Base-by-base conservation (phyloP, 2,329 filamentous ascomycete genomes). In the Penicillium olsonii region DNA sequence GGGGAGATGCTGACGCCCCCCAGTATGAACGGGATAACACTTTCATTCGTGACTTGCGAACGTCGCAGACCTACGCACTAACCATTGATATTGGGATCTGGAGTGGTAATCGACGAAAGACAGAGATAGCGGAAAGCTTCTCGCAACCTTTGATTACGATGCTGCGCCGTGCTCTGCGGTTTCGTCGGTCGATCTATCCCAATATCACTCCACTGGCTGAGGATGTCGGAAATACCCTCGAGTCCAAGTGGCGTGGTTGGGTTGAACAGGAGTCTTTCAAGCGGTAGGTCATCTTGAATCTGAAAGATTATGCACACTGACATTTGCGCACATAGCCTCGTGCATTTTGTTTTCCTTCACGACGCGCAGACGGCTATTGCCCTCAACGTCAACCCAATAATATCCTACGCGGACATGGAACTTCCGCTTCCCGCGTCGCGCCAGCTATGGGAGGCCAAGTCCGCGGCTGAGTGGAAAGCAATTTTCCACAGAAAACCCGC, bases 301-400 rank as follows among this genome's bases (percentile, higher is more conserved):
- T n/a, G 47, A 4, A 52, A n/a, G 9, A 17, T 14, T 14, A n/a
- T n/a, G n/a, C n/a, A n/a, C n/a, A 39, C 20, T 42, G 35, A 80
- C 12, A 6, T n/a, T 11, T n/a, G n/a, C 26, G 34, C 8, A 18
- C 6, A 2, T 14, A 65, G 64, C 34, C 78, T 90, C 2, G 81
- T 82, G 3, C 84, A 87, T 51, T 83, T 86, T 61, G 72, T 82
- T 12, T 87, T 87, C 56, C 68, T 85, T 5, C 78, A 84, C 48
- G 87, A 90, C 59, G 77, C 84, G 0, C 84, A 88, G 52, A 77
- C 81, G 4, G 87, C 87, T 2, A 85, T 90, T 72, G 82, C 83
- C 1, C 76, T 87, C 4, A 74, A 87, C 45, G 83, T 80, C 18
- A 84, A 81, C 50, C 84, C 85, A 0, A 72, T 83, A 17, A 82